A percentile compares a stretch with the other conserved stretches of the same genome.
Conservation (phyloP, 2,329 filamentous ascomycete genomes). For the Ceratocystis albifundus region DNA sequence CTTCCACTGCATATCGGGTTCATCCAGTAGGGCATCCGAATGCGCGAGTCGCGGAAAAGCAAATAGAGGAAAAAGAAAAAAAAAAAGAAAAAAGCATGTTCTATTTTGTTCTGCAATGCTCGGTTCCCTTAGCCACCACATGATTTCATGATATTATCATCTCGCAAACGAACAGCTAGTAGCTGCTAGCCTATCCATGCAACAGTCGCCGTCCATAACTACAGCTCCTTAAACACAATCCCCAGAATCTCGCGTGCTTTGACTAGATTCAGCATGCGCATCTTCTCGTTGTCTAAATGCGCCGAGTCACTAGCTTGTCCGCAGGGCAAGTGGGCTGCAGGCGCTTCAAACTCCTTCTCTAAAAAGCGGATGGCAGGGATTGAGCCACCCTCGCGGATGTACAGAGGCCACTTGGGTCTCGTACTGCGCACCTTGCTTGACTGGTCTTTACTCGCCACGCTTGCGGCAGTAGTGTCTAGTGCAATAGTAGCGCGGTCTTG, state of each 20-base stretch:
- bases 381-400: constrained; percentile 89
- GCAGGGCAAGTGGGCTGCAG: constrained; percentile 84
- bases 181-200: neutral
- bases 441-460: constrained; percentile 24
- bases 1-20: too few species aligned
- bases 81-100: neutral
- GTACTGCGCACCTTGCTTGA: neutral
- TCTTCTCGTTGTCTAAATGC: constrained; percentile 89
- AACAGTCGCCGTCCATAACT: constrained; percentile 35
- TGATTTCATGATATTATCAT: constrained; percentile 6
- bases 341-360: constrained; percentile 85
- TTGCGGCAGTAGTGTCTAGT: neutral
- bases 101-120: neutral
- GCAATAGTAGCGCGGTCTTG: constrained; percentile 16
- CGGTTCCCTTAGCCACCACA: neutral
- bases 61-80: too few species aligned
- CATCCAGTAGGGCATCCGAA: too few species aligned
- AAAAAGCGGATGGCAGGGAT: constrained; percentile 91
- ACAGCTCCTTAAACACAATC: constrained; percentile 64
- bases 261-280: constrained; percentile 74
- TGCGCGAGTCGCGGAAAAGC: too few species aligned
- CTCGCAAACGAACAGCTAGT: neutral
- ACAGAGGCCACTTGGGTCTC: constrained; percentile 49
- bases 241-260: constrained; percentile 89
- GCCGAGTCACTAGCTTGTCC: constrained; percentile 90